Evolutionary conservation across 192 early-diverging fungal species (phyloP), one percentile per base, ranked within the genome.

Genomic region (Coemansia sp.): DNA sequence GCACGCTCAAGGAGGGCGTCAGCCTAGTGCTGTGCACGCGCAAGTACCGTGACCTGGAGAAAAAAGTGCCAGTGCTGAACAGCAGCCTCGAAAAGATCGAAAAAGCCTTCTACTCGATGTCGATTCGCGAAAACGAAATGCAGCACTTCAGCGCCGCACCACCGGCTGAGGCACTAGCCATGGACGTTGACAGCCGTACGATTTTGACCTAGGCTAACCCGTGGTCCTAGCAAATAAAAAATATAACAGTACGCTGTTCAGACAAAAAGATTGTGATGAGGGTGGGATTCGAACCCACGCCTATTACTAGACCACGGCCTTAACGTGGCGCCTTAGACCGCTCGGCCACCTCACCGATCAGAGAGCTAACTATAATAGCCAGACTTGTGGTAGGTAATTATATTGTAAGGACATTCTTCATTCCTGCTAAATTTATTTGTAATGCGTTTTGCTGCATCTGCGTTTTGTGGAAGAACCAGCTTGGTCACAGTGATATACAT

Each of bases 71-170:
- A 0, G 65, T 79, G 2, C 54, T 79, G 7, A 58, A 73, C 15
- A 64, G 66, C 42, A 73, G 76, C n/a, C 55, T 79, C n/a, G 59
- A 55, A 15, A 79, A 79, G 43, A 65, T 60, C 23, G 76, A 79
- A 25, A 48, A 58, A 17, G 62, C 72, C 0, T 75, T 61, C 41
- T 75, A 75, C 27, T 75, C 72, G 5, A 69, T 69, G 72, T 60
- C 62, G 0, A 61, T 75, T 25, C 58, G 67, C 12, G 59, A 70
- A 12, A 53, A 41, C 40, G 67, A 77, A 53, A 58, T 66, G 21
- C 22, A 38, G 7, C 21, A 51, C n/a, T 35, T 49, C 20, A 20
- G 8, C 41, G 12, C 34, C 11, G 34, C 34, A 43, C 22, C 41
- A 43, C 5, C 34, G n/a, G 8, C 41, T n/a, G n/a, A n/a, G n/a